phyloP scores from a whole-genome alignment of 345 rosid species.

The Raphanus sativus region DNA sequence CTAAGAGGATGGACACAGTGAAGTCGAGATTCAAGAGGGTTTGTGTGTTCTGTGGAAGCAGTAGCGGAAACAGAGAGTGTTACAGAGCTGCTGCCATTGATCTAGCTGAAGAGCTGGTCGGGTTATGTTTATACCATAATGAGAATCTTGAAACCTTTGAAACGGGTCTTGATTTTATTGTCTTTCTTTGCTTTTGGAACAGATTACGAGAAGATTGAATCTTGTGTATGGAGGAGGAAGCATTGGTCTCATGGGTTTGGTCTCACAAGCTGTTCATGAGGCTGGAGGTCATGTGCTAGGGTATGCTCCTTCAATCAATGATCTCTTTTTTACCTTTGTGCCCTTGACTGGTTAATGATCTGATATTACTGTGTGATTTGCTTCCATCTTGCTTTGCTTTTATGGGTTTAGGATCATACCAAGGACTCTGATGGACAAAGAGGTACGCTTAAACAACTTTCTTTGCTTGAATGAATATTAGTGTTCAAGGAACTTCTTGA shows the following conservation, averaged over 20 bases:
- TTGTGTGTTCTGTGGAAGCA: slow-evolving; percentile 85
- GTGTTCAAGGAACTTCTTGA: slow-evolving; percentile 9
- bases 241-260: slow-evolving; percentile 90
- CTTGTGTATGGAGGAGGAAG: slow-evolving; percentile 99
- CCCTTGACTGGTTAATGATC: background rate
- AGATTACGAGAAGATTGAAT: slow-evolving; percentile 73
- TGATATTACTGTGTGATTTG: slow-evolving; percentile 20
- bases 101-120: slow-evolving; percentile 77
- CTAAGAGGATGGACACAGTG: slow-evolving; percentile 28
- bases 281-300: slow-evolving; percentile 93
- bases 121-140: background rate
- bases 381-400: slow-evolving; percentile 5
- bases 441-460: slow-evolving; percentile 45
- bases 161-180: slow-evolving; percentile 2
- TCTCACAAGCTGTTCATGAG: slow-evolving; percentile 72
- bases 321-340: background rate
- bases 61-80: slow-evolving; percentile 76
- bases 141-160: slow-evolving; percentile 5
- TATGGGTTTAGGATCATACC: slow-evolving; percentile 67
- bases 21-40: slow-evolving; percentile 75
- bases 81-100: slow-evolving; percentile 79
- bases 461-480: background rate
- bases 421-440: slow-evolving; percentile 81
- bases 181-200: background rate
- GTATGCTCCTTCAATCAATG: slow-evolving; percentile 35